phyloP scores from a whole-genome alignment of 192 early-diverging fungal genomes.

The Backusella parvicylindrica region DNA sequence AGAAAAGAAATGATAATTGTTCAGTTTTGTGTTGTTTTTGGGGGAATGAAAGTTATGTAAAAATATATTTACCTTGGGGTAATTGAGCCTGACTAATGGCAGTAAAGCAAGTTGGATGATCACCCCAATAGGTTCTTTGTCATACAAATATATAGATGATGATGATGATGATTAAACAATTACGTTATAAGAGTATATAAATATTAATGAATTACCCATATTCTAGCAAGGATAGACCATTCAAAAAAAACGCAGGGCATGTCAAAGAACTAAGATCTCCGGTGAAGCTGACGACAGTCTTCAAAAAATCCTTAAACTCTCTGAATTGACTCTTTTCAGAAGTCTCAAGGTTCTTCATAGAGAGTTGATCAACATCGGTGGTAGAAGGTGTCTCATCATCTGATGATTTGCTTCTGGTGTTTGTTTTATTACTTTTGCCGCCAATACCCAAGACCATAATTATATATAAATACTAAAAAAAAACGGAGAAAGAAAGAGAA shows the following conservation, averaged over 20 bases:
- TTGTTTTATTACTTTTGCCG: neutral
- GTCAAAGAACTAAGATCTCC: slow-evolving; percentile 79
- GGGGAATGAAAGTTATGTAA: neutral
- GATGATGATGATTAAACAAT: neutral
- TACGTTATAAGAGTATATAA: neutral
- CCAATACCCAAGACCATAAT: neutral
- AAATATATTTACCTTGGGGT: slow-evolving; percentile 28
- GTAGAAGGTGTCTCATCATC: slow-evolving; percentile 20
- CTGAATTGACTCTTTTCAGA: slow-evolving; percentile 31
- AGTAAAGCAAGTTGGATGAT: slow-evolving; percentile 48
- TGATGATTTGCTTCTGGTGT: neutral
- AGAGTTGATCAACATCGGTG: slow-evolving; percentile 29
- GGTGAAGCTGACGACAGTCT: slow-evolving; percentile 69
- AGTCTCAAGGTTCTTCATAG: slow-evolving; percentile 27
- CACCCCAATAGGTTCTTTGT: slow-evolving; percentile 38
- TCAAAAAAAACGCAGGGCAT: slow-evolving; percentile 76
- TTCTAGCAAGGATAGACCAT: slow-evolving; percentile 74
- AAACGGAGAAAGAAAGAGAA: neutral
- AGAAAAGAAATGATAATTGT: neutral
- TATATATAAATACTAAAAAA: neutral
- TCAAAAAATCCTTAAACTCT: slow-evolving; percentile 57
- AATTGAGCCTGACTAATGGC: slow-evolving; percentile 57
- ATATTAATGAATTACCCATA: slow-evolving; percentile 50
- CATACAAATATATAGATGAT: neutral
- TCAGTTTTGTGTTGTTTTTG: neutral